Percentiles rank a stretch among this genome's conserved stretches.
phyloP scores from a whole-genome alignment of 2,329 filamentous ascomycete genomes.

The Triangularia verruculosa region DNA sequence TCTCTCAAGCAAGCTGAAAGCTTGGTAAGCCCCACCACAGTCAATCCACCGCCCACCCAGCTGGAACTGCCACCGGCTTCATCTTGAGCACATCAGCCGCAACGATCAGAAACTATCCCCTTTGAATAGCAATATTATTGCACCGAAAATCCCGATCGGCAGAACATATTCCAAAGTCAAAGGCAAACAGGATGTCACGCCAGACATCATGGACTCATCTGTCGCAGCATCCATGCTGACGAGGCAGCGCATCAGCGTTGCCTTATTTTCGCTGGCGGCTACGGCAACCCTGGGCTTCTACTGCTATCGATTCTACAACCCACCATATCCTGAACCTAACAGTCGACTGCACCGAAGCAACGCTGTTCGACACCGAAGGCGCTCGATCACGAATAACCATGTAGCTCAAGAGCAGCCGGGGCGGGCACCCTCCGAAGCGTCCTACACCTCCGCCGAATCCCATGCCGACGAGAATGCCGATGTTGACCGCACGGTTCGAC shows the following conservation, averaged over 20 bases:
- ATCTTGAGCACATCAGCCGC: background rate
- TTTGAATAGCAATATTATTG: background rate
- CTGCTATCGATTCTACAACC: slow-evolving; percentile 44
- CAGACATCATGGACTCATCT: slow-evolving; percentile 29
- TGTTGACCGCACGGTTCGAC: slow-evolving; percentile 23
- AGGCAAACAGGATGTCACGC: slow-evolving; percentile 21
- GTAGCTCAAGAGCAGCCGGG: slow-evolving; percentile 19
- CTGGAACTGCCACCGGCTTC: background rate
- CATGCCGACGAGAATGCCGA: slow-evolving; percentile 44
- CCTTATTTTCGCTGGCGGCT: slow-evolving; percentile 53
- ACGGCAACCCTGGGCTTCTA: slow-evolving; percentile 58
- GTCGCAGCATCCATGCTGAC: slow-evolving; percentile 52
- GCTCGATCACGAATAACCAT: slow-evolving; percentile 19
- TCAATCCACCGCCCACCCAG: background rate
- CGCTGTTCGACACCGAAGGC: slow-evolving; percentile 54
- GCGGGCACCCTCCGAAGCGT: slow-evolving; percentile 32
- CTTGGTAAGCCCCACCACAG: background rate
- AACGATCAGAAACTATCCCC: background rate
- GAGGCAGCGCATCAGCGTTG: slow-evolving; percentile 53
- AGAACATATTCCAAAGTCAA: background rate
- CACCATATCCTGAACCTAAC: slow-evolving; percentile 29
- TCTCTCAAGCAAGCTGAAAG: too few species aligned
- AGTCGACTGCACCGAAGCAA: slow-evolving; percentile 62
- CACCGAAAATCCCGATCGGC: background rate
- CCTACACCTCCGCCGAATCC: slow-evolving; percentile 42